A percentile compares a stretch with the other conserved stretches of the same genome.
Evolutionary conservation across 2,329 filamentous ascomycete genomes (phyloP).

Genomic region (Colletotrichum viniferum): DNA sequence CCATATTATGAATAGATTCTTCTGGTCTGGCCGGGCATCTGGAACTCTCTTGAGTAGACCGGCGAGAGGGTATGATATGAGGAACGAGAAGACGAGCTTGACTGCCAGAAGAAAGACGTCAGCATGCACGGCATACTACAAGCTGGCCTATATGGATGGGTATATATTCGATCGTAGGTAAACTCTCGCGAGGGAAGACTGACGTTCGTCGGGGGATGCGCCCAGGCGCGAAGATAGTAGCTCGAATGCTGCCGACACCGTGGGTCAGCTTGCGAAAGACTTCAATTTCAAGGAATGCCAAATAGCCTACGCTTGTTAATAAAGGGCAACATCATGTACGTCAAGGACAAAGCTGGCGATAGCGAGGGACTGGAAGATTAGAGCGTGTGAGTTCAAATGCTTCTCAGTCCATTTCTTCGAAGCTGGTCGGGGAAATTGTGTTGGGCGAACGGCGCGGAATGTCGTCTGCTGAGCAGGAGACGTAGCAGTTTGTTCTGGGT

Average conservation of each 20-base stretch:
- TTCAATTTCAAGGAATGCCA: background rate
- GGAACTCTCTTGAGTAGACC: constrained; percentile 88
- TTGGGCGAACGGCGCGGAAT: background rate
- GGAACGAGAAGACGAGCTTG: constrained; percentile 89
- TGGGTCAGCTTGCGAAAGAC: background rate
- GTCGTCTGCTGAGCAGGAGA: background rate
- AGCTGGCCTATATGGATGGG: background rate
- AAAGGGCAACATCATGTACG: constrained; percentile 30
- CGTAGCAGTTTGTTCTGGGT: background rate
- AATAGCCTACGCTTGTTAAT: constrained; percentile 28
- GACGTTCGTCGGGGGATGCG: constrained; percentile 51
- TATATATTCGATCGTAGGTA: constrained; percentile 34
- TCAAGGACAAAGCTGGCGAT: background rate
- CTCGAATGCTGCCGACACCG: constrained; percentile 44
- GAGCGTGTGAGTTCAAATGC: background rate
- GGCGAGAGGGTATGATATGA: constrained; percentile 91
- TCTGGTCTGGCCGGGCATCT: constrained; percentile 79
- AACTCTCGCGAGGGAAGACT: constrained; percentile 23
- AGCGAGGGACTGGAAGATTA: background rate
- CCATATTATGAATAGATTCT: constrained; percentile 88
- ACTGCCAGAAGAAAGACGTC: constrained; percentile 55
- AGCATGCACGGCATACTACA: background rate
- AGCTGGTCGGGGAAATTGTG: background rate
- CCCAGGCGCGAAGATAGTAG: constrained; percentile 45
- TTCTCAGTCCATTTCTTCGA: background rate